phyloP scores from a whole-genome alignment of 495 filamentous ascomycete genomes.

The Penicillium salamii region DNA sequence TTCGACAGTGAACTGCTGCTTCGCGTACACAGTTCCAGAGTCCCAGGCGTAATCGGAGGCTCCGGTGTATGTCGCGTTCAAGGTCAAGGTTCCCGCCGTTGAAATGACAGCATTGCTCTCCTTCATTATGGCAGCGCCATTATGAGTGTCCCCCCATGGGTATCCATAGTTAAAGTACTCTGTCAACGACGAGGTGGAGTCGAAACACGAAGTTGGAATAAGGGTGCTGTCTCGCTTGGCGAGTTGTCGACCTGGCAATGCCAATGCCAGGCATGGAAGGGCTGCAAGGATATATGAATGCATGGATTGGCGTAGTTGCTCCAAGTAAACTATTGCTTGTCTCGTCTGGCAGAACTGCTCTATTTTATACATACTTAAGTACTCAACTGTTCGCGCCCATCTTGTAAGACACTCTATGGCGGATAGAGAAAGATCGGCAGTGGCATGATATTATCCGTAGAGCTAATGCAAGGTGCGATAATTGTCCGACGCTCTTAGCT shows the following conservation, averaged over 20 bases:
- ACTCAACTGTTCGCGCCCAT: background rate
- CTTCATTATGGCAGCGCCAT: constrained; percentile 57
- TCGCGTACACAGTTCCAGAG: constrained; percentile 29
- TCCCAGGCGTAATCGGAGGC: constrained; percentile 48
- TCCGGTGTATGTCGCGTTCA: constrained; percentile 35
- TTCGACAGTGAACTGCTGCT: constrained; percentile 21
- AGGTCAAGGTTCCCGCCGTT: constrained; percentile 27
- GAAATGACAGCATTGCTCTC: constrained; percentile 54
- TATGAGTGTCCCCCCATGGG: constrained; percentile 47
- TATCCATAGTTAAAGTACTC: constrained; percentile 54
- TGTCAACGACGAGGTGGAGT: constrained; percentile 48
- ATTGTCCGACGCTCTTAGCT: background rate
- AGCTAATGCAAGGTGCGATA: background rate
- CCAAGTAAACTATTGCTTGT: too few relatives aligned
- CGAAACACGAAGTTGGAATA: constrained; percentile 53
- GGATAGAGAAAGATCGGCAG: background rate
- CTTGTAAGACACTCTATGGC: background rate
- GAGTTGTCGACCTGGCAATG: constrained; percentile 1
- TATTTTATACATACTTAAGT: too few relatives aligned
- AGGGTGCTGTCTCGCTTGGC: constrained; percentile 29
- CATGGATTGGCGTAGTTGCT: too few relatives aligned
- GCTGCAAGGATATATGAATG: background rate
- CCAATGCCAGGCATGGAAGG: constrained; percentile 18
- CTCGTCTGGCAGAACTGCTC: too few relatives aligned
- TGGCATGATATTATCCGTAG: background rate